These are phyloP conservation scores for Verticillium albo-atrum DNA, from an alignment of 2,329 filamentous ascomycete genomes.

Conservation along the genomic window DNA sequence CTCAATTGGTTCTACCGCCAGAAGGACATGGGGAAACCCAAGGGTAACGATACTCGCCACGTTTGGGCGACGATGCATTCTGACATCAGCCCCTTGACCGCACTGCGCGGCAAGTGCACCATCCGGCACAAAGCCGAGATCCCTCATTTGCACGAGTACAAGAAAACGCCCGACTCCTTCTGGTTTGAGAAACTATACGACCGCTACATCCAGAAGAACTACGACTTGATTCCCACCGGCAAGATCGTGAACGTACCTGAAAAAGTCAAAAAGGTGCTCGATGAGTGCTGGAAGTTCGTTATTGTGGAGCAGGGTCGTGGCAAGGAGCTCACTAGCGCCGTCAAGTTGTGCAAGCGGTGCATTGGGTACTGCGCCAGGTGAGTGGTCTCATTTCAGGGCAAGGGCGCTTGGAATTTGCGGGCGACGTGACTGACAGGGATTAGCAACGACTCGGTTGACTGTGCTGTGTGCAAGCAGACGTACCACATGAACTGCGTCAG, in stretches of 20 bases:
- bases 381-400: slow-evolving; percentile 18
- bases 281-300: slow-evolving; percentile 95
- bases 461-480: slow-evolving; percentile 88
- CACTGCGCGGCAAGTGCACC: slow-evolving; percentile 87
- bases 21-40: slow-evolving; percentile 82
- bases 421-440: slow-evolving; percentile 14
- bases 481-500: slow-evolving; percentile 99
- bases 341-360: slow-evolving; percentile 95
- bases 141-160: slow-evolving; percentile 73
- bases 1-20: slow-evolving; percentile 99
- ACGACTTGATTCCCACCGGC: slow-evolving; percentile 89
- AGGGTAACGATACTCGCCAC: slow-evolving; percentile 83
- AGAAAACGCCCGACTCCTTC: slow-evolving; percentile 80
- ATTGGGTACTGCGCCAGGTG: slow-evolving; percentile 87
- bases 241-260: slow-evolving; percentile 95
- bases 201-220: slow-evolving; percentile 95
- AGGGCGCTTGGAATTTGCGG: slow-evolving; percentile 3
- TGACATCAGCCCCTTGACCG: slow-evolving; percentile 87
- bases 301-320: slow-evolving; percentile 89
- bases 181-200: slow-evolving; percentile 98
- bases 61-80: slow-evolving; percentile 99
- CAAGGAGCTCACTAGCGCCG: slow-evolving; percentile 92
- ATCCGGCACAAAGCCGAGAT: slow-evolving; percentile 89
- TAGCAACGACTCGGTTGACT: slow-evolving; percentile 93
- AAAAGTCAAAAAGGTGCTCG: slow-evolving; percentile 90